Evolutionary conservation across 352 stramenopile species (phyloP).

Genomic region (Globisporangium splendens): DNA sequence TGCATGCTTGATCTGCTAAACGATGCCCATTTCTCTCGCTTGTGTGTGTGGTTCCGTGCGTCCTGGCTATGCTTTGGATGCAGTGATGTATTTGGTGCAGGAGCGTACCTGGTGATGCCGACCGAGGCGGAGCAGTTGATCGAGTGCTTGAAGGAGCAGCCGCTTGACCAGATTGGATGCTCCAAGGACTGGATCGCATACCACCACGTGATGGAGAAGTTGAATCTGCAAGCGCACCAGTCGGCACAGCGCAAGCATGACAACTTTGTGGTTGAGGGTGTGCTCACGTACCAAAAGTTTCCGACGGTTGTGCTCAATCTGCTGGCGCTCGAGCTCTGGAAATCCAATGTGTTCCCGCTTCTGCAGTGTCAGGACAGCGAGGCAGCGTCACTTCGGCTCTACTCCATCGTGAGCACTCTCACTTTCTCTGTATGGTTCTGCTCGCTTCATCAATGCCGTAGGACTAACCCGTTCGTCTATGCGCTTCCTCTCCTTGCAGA

Average conservation of each 20-base stretch:
- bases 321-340: slow-evolving; percentile 89
- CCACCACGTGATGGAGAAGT: slow-evolving; percentile 87
- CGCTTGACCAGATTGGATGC: slow-evolving; percentile 55
- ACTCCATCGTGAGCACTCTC: slow-evolving; percentile 84
- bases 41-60: neutral
- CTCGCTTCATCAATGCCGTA: too few species aligned
- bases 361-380: slow-evolving; percentile 48
- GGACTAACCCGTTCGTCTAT: neutral
- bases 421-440: too few species aligned
- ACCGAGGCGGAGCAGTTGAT: slow-evolving; percentile 82
- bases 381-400: slow-evolving; percentile 76
- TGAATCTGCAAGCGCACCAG: slow-evolving; percentile 93
- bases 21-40: neutral
- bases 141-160: slow-evolving; percentile 62
- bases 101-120: slow-evolving; percentile 65
- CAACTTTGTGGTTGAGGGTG: slow-evolving; percentile 91
- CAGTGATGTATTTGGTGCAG: slow-evolving; percentile 9
- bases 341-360: slow-evolving; percentile 67
- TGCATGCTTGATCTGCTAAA: neutral
- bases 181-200: slow-evolving; percentile 80
- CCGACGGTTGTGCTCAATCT: slow-evolving; percentile 85
- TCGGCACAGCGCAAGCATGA: slow-evolving; percentile 87
- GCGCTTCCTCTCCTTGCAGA: slow-evolving; percentile 15
- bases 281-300: slow-evolving; percentile 92
- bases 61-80: too few species aligned